Percentiles rank a stretch among this genome's conserved stretches.
Conservation (phyloP, 768 basidiomycete species). For the Lactarius quietus region DNA sequence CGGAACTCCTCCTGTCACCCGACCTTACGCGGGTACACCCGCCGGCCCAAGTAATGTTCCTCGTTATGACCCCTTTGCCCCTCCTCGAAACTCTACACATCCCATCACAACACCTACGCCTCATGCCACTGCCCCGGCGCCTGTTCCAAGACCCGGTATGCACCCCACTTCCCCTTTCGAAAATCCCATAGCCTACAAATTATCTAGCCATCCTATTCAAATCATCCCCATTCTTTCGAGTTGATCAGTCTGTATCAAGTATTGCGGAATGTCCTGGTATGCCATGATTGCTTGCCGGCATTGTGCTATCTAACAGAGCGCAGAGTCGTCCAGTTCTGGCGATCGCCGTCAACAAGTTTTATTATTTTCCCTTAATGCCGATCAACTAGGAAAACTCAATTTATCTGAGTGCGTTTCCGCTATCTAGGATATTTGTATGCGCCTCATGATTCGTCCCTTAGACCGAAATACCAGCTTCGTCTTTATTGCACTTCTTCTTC, state of each 20-base stretch:
- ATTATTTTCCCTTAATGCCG: constrained; percentile 60
- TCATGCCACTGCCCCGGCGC: not conserved
- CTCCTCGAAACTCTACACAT: constrained; percentile 18
- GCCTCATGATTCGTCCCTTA: constrained; percentile 30
- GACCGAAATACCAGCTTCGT: constrained; percentile 73
- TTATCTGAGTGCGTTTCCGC: constrained; percentile 35
- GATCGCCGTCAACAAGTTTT: constrained; percentile 68
- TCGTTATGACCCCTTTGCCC: constrained; percentile 46
- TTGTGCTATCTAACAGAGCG: constrained; percentile 5
- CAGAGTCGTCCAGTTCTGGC: constrained; percentile 74
- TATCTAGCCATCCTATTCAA: constrained; percentile 68
- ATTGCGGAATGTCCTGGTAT: constrained; percentile 78
- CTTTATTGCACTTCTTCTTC: constrained; percentile 86
- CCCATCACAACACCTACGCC: constrained; percentile 8
- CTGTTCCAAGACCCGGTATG: constrained; percentile 11
- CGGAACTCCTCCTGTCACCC: constrained; percentile 1
- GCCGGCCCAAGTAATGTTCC: constrained; percentile 37
- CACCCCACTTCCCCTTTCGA: not conserved
- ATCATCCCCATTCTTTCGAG: constrained; percentile 70
- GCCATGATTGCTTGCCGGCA: constrained; percentile 20
- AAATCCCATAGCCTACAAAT: constrained; percentile 20
- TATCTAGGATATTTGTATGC: not conserved
- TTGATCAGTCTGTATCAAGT: constrained; percentile 61
- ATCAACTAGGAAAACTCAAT: constrained; percentile 60
- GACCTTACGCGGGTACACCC: constrained; percentile 23